Evolutionary conservation across 164 flowering plant species (phyloP).

Genomic region (Paratinospora sagittata): DNA sequence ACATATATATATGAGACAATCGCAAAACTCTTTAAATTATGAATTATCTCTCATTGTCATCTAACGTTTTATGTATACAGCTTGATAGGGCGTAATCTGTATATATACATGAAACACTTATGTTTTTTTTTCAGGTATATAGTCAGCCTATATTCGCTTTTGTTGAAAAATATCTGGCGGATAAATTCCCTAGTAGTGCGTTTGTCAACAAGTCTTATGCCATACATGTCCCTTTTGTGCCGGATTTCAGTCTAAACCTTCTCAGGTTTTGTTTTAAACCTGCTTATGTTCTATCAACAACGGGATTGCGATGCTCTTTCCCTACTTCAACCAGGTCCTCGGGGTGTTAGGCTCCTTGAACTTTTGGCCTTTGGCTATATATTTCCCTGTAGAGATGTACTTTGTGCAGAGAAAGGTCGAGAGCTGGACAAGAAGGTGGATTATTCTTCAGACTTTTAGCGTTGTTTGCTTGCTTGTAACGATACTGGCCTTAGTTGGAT

Average conservation of each 20-base stretch:
- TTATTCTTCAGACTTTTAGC: slow-evolving; percentile 32
- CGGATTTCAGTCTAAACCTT: slow-evolving; percentile 25
- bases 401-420: slow-evolving; percentile 26
- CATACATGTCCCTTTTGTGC: slow-evolving; percentile 34
- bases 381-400: slow-evolving; percentile 47
- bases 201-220: slow-evolving; percentile 35
- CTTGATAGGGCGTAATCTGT: background rate
- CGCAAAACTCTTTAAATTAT: background rate
- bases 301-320: slow-evolving; percentile 54
- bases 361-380: slow-evolving; percentile 61
- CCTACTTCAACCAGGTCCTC: slow-evolving; percentile 61
- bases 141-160: slow-evolving; percentile 52
- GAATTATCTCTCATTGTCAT: background rate
- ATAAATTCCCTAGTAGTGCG: slow-evolving; percentile 33
- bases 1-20: no score
- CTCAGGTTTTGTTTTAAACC: slow-evolving; percentile 42
- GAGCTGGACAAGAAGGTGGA: slow-evolving; percentile 31
- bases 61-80: background rate
- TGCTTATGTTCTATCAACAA: slow-evolving; percentile 42
- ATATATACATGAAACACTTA: background rate
- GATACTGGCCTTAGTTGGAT: slow-evolving; percentile 31
- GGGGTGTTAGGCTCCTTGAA: slow-evolving; percentile 55
- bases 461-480: slow-evolving; percentile 27
- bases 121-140: slow-evolving; percentile 30
- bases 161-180: slow-evolving; percentile 32